phyloP scores from a whole-genome alignment of 2,329 filamentous ascomycete species.

The Colletotrichum sublineola region DNA sequence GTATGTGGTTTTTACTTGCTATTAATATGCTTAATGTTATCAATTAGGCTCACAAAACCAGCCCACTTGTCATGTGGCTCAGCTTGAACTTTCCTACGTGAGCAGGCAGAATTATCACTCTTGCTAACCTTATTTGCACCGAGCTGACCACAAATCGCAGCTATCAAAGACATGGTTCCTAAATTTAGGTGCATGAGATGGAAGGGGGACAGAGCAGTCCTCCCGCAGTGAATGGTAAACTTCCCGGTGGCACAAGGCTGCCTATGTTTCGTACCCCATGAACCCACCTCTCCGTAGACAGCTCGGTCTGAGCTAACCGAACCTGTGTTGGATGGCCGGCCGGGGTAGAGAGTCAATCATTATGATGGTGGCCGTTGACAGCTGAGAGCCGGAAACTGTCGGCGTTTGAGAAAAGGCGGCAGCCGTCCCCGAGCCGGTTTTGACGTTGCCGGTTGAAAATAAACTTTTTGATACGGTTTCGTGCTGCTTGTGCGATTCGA shows the following conservation, averaged over 20 bases:
- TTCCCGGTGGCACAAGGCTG: neutral
- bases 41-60: neutral
- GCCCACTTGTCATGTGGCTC: neutral
- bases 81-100: neutral
- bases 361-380: neutral
- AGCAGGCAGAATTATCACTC: neutral
- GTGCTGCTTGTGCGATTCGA: neutral
- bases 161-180: neutral
- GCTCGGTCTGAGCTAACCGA: neutral
- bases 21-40: neutral
- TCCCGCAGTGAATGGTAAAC: neutral
- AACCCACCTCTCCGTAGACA: neutral
- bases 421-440: neutral
- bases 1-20: no score
- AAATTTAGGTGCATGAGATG: neutral
- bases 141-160: neutral
- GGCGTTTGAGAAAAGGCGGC: conserved; percentile 15
- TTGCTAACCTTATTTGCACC: neutral
- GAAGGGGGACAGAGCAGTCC: neutral
- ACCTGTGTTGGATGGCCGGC: no score
- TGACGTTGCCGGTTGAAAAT: conserved; percentile 4
- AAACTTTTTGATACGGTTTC: conserved; percentile 8
- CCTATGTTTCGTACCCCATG: neutral
- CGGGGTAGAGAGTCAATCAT: neutral
- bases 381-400: conserved; percentile 17